Base-by-base conservation (phyloP, 1,284 basidiomycete genomes). In the Ustilago xerochloae region DNA sequence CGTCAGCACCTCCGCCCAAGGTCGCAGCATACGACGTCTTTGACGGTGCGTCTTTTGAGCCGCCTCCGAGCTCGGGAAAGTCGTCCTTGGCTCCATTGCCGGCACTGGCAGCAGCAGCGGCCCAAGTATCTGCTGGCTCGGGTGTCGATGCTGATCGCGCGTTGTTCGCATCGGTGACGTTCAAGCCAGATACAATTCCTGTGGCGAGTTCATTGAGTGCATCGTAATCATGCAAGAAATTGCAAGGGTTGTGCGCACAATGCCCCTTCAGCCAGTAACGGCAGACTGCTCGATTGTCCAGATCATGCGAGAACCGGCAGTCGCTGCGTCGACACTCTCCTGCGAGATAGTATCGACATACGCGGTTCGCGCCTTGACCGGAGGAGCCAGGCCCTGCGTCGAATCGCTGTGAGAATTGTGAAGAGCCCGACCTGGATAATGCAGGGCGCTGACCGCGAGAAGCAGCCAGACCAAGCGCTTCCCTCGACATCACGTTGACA, bases 231-330 rank as follows among this genome's bases (percentile, higher is more conserved):
- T 84, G 82, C 67, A 84, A 46, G 51, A 85, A 83, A 18, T 75
- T 71, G 70, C 84, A 83, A 6, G 81, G 81, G 35, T 82, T 79
- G 41, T 77, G 78, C 2, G 80, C 67, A 69, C 83, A 80, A 91
- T 94, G 94, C 4, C 96, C 96, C 51, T 94, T 89, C 39, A 99
- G 88, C 96, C 96, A 99, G 87, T 98, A 99, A 32, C 96, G 92
- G 85, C 94, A 98, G 22, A 97, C 86, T 0, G 95, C 95, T 38
- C 84, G 83, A 35, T 56, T 65, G 53, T 83, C 81, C 13, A 86
- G 75, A 39, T 86, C 85, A 59, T 86, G 86, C 30, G 83, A 85
- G 87, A 98, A 99, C 64, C 95, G 90, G 86, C 97, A 99, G 86
- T 99, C 96, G 52, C 93, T 92, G 53, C 96, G 87, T 57, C 97